Evolutionary conservation across 2,329 filamentous ascomycete genomes (phyloP), one percentile per base, ranked within the genome.

Genomic region (Penicillium janthinellum): DNA sequence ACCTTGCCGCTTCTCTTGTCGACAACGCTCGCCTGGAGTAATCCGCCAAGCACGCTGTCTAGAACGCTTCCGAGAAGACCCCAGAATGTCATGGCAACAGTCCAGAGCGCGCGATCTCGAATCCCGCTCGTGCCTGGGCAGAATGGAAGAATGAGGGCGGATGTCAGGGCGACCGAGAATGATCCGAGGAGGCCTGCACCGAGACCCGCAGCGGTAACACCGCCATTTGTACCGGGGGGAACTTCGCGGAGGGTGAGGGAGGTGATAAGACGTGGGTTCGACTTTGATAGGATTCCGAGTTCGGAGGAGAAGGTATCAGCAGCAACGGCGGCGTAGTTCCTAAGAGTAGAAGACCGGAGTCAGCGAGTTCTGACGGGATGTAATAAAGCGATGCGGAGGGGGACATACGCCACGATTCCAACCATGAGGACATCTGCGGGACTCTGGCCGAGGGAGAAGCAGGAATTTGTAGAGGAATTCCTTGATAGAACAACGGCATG

Each of bases 281-380:
- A 84, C 60, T 83, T 86, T 6, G 93, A 90, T 12, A 99, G 82
- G 58, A 99, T 99, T 14, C 95, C 95, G 20, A 99, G 87, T 79
- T 99, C 95, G 11, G 92, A 96, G 58, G 90, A 93, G 74, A 97
- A 95, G 0, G 95, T 99, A 75, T 99, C 95, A 52, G 94, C 91
- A 20, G 92, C 88, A 10, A 96, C 92, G 51, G 91, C 91, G 28
- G 92, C 94, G 71, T 99, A 99, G 78, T 96, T 94, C 44, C 77
- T 79, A 57, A 20, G 15, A 31, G 37, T 17, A 31, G 12, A 17
- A 20, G 6, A 31, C 31, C 38, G 11, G n/a, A 41, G 25, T 53
- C 6, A 53, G 51, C n/a, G 25, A 35, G 20, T 5, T 5, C 3
- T 15, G 14, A 49, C 10, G 4, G 47, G 8, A 49, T n/a, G 11